Conservation (phyloP, 2,329 filamentous ascomycete species). For the Aureobasidium sp. region DNA sequence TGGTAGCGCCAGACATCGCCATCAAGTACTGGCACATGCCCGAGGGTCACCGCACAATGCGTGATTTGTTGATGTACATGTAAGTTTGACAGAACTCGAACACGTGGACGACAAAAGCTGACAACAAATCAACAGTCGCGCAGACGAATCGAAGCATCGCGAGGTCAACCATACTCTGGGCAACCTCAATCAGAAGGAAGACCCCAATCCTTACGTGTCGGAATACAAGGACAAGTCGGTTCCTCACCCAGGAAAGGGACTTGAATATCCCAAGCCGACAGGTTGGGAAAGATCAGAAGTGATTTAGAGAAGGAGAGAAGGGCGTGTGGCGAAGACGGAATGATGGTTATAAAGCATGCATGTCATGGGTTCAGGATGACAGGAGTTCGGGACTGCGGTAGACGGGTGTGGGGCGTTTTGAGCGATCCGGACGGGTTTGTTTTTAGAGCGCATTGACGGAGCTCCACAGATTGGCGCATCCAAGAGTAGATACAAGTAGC, state of each 20-base stretch:
- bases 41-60: constrained; percentile 73
- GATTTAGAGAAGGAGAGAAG: neutral
- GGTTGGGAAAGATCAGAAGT: constrained; percentile 85
- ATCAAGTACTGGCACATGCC: constrained; percentile 93
- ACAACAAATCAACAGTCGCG: constrained; percentile 36
- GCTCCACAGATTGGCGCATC: constrained; percentile 7
- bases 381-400: constrained; percentile 9
- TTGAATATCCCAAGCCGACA: constrained; percentile 55
- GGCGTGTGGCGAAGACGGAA: neutral
- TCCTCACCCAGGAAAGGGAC: constrained; percentile 64
- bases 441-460: neutral
- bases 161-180: constrained; percentile 94
- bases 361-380: neutral
- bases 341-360: neutral
- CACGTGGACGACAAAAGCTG: neutral
- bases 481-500: neutral
- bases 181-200: constrained; percentile 75
- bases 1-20: constrained; percentile 80
- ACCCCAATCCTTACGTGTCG: constrained; percentile 88
- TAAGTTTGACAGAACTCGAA: constrained; percentile 22
- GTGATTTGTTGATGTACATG: constrained; percentile 79
- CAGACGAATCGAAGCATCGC: constrained; percentile 71
- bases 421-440: neutral
- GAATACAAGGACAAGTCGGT: constrained; percentile 64
- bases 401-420: neutral